Base-by-base conservation (phyloP, 2,329 filamentous ascomycete genomes). In the Colletotrichum incanum region DNA sequence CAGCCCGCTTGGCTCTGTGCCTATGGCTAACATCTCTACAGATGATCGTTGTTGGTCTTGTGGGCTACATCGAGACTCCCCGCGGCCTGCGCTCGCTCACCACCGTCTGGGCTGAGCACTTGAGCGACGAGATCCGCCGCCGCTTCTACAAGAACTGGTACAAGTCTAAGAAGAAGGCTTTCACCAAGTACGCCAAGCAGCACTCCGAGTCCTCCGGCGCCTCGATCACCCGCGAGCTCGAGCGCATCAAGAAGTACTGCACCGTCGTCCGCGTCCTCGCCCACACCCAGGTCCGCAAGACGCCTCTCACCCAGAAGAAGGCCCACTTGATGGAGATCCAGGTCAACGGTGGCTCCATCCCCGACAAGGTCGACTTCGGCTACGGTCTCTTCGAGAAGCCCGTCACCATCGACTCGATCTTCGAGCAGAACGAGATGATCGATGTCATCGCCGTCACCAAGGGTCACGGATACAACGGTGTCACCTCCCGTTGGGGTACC, bases 101-200 rank as follows among this genome's bases (percentile, higher is more conserved):
- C 86, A 98, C 96, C 84, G 94, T 99, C 85, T 99, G 96, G 96
- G 96, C 96, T 84, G 96, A 98, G 92, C 96, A 99, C 87, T 88
- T 99, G 87, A 94, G 93, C 88, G 96, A 99, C 87, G 96, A 98
- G 90, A 85, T 99, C 87, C 98, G 98, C 93, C 94, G 96, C 83
- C 94, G 96, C 85, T 99, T 99, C 94, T 99, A 99, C 94, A 98
- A 98, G 95, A 99, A 99, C 93, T 99, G 96, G 96, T 99, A 99
- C 94, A 98, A 98, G 93, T 95, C 92, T 92, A 99, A 99, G 95
- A 98, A 98, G 94, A 99, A 99, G 96, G 96, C 96, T 76, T 99
- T 99, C 91, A 99, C 96, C 91, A 98, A 97, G 91, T 99, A 99
- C 89, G 94, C 96, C 90, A 99, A 98, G 94, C 96, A 97, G 93